Base-by-base conservation (phyloP, 2,329 filamentous ascomycete genomes). In the Colletotrichum musicola region DNA sequence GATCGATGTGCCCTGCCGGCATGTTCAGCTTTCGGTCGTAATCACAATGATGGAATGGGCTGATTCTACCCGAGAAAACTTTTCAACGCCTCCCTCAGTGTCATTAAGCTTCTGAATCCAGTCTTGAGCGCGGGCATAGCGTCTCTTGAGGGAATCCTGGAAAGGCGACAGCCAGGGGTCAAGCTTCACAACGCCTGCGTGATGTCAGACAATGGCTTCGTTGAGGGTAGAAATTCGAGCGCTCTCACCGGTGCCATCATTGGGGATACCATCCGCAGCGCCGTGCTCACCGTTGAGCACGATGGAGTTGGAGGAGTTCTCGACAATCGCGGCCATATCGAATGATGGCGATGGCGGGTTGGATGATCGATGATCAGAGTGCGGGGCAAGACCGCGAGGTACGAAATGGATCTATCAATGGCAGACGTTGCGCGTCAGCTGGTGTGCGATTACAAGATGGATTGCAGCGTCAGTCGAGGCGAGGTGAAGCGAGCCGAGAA, bases 161-260 rank as follows among this genome's bases (percentile, higher is more conserved):
- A 97, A 98, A 4, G 96, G 95, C 60, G 89, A 88, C 62, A 99
- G 89, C 89, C 92, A 98, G 53, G 95, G 94, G 78, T 99, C 96
- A 68, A 98, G 86, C 79, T 93, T 84, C 72, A 97, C 81, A 60
- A 98, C 94, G 74, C 95, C 96, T 97, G 77, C 51, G 3, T 47
- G 42, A 20, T 63, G 68, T 59, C 49, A 74, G 50, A 4, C 35
- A 68, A 22, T 56, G 25, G 16, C n/a, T n/a, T 16, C 22, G 12
- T 12, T 22, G 7, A 6, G 20, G n/a, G 16, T 25, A 10, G 12
- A n/a, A 5, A 38, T 12, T 18, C 42, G 61, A 14, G 12, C 65
- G 42, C 73, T 76, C 82, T 72, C 80, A 93, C 92, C 92, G 69
- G 92, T 93, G 79, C 92, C 92, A 76, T 94, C 92, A 58, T 86